Percentiles rank a stretch among this genome's conserved stretches.
phyloP scores from a whole-genome alignment of 108 stramenopile genomes.

The Seminavis robusta region DNA sequence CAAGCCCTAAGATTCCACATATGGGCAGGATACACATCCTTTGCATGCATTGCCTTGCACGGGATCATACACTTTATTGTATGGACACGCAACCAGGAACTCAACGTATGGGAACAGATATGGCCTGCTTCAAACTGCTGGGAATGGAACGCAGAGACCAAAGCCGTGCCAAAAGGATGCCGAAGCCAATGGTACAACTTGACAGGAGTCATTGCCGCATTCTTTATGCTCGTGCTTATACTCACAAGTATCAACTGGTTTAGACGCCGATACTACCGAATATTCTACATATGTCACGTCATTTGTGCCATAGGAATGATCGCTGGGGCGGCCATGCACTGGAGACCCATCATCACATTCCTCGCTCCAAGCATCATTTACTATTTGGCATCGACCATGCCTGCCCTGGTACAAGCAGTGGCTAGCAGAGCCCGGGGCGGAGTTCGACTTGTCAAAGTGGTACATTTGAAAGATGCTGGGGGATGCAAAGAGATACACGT shows the following conservation, averaged over 20 bases:
- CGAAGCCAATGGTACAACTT: conserved; percentile 14
- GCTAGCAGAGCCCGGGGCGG: conserved; percentile 19
- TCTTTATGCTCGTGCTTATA: conserved; percentile 23
- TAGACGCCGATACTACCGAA: conserved; percentile 26
- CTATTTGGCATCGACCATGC: conserved; percentile 38
- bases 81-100: conserved; percentile 4
- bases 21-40: background rate
- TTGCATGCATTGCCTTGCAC: background rate
- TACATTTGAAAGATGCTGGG: conserved; percentile 29
- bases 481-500: conserved; percentile 40
- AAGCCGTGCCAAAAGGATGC: background rate
- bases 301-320: conserved; percentile 1
- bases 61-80: background rate
- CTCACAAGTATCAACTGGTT: conserved; percentile 24
- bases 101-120: conserved; percentile 9
- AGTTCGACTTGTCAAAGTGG: conserved; percentile 20
- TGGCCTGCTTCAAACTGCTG: conserved; percentile 11
- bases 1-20: conserved; percentile 4
- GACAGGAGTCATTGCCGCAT: conserved; percentile 17
- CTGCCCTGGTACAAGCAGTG: conserved; percentile 16
- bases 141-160: background rate
- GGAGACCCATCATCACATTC: background rate
- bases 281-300: conserved; percentile 32
- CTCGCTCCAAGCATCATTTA: conserved; percentile 29
- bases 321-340: background rate